Base-by-base conservation (phyloP, 2,329 filamentous ascomycete genomes). In the Coleophoma eucalyptorum region DNA sequence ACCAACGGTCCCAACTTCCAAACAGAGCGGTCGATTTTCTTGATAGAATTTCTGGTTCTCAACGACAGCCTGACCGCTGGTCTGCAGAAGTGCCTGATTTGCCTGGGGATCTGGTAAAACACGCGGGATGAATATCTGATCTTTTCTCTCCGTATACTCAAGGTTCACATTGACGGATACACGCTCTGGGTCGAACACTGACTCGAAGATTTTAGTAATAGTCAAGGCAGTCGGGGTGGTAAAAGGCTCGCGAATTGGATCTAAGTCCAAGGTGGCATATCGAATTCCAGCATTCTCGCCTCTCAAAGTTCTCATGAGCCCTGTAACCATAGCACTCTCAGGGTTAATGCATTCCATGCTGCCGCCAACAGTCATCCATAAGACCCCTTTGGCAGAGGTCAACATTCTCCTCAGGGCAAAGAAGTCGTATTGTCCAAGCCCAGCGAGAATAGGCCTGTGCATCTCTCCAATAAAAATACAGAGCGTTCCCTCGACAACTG, bases 311-410 rank as follows among this genome's bases (percentile, higher is more conserved):
- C 35, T 16, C 8, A 46, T 16, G 32, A 50, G 38, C 16, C 49
- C 49, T 5, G 41, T 31, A 21, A 12, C n/a, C 7, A 43, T 11
- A 21, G 15, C n/a, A 21, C 19, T 13, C 10, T 57, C 6, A 65
- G 56, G 3, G 51, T 54, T 45, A 58, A 57, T 53, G 57, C 65
- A 3, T 32, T 32, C 48, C 62, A 56, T 8, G 48, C 53, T 3
- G 50, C 50, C 3, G 15, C 43, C 43, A n/a, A 16, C 16, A 16
- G 48, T 46, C 3, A 50, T 34, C 48, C 48, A 50, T 10, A 50
- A 33, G 12, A 50, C 8, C 15, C 48, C 48, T 15, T 40, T 50
- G 5, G 41, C 8, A 3, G 15, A 7, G 18, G 41, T 43, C 10
- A 21, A 7, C 18, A 43, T 15, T 20, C 5, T 12, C 26, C 21